Percentiles rank a stretch among this genome's conserved stretches.
phyloP scores from a whole-genome alignment of 371 early-diverging fungal species.

The Mucor irregularis region DNA sequence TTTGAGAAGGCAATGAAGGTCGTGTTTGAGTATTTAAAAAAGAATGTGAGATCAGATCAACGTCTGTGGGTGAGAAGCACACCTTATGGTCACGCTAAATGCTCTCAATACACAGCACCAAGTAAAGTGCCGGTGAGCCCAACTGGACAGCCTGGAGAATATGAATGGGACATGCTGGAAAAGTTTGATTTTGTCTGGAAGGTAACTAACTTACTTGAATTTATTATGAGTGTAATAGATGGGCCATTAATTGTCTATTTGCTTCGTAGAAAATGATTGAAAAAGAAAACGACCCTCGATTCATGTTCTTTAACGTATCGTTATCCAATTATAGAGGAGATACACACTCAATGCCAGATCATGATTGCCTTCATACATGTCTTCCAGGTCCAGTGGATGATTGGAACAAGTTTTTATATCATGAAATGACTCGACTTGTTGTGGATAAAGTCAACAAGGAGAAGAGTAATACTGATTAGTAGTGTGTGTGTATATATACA shows the following conservation, averaged over 20 bases:
- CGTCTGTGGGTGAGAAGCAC: constrained; percentile 39
- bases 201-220: no score
- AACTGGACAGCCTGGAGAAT: constrained; percentile 27
- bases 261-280: constrained; percentile 23
- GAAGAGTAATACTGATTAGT: neutral
- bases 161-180: constrained; percentile 47
- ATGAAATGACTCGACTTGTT: constrained; percentile 32
- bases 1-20: constrained; percentile 26
- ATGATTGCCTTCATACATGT: constrained; percentile 49
- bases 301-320: constrained; percentile 37
- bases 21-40: constrained; percentile 29
- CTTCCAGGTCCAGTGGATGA: constrained; percentile 52
- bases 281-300: constrained; percentile 25
- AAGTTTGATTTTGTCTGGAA: constrained; percentile 35
- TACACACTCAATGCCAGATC: constrained; percentile 46
- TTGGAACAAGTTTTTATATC: constrained; percentile 43
- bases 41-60: constrained; percentile 25
- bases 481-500: neutral
- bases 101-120: constrained; percentile 35
- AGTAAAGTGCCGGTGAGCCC: constrained; percentile 13
- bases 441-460: neutral
- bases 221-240: no score
- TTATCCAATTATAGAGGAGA: constrained; percentile 43
- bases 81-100: constrained; percentile 42
- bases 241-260: no score